phyloP scores from a whole-genome alignment of 257 asterid species.

The Penstemon newberryi region DNA sequence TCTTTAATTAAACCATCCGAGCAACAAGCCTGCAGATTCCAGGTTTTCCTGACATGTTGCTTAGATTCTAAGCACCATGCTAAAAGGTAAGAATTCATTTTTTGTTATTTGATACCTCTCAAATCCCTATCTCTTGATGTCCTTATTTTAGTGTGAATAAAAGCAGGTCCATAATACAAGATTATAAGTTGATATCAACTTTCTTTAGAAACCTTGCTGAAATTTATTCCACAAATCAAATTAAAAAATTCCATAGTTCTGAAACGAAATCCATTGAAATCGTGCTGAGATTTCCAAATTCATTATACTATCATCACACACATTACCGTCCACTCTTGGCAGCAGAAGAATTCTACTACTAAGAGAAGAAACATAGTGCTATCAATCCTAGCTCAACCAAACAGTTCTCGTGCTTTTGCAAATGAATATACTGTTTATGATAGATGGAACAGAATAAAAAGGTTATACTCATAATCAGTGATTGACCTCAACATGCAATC shows the following conservation, averaged over 20 bases:
- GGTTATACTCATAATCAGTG: neutral
- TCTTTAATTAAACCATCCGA: too few relatives aligned
- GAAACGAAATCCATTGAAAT: neutral
- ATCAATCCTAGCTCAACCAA: neutral
- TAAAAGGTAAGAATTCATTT: neutral
- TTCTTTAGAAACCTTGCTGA: neutral
- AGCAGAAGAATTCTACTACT: conserved; percentile 26
- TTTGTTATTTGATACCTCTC: neutral
- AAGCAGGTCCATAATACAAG: neutral
- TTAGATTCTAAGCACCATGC: neutral
- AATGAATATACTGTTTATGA: neutral
- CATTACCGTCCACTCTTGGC: neutral
- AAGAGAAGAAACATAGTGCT: neutral
- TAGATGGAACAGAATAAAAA: conserved; percentile 5
- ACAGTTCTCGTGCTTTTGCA: neutral
- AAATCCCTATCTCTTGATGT: conserved; percentile 2
- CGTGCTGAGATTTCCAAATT: neutral
- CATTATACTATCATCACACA: conserved; percentile 1
- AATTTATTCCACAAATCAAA: neutral
- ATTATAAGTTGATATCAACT: neutral
- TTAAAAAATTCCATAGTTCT: neutral
- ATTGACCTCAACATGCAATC: conserved; percentile 83
- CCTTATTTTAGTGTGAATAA: neutral
- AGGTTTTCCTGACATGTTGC: neutral
- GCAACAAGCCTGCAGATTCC: conserved; percentile 1